Evolutionary conservation across 2,329 filamentous ascomycete species (phyloP).

Genomic region (Leptodontidium sp.): DNA sequence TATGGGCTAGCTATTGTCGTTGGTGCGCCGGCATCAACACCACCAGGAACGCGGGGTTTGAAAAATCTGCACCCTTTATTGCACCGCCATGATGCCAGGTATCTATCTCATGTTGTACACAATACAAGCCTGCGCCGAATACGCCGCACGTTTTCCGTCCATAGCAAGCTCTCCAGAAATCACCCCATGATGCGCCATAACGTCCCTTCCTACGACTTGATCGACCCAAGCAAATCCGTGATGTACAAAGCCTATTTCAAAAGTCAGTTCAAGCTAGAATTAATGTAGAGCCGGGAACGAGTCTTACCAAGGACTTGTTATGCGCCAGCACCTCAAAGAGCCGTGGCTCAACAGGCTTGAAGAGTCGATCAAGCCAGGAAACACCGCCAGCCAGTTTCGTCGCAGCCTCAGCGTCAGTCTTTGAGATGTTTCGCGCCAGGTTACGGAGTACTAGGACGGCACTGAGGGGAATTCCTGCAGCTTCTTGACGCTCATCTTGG

Average conservation of each 20-base stretch:
- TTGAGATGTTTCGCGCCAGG: slow-evolving; percentile 72
- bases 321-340: slow-evolving; percentile 75
- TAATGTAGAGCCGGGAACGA: background rate
- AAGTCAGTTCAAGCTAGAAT: background rate
- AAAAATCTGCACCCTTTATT: background rate
- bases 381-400: slow-evolving; percentile 58
- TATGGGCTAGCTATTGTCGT: too few relatives aligned
- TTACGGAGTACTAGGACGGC: slow-evolving; percentile 81
- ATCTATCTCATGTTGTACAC: slow-evolving; percentile 16
- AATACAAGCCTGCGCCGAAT: background rate
- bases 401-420: slow-evolving; percentile 65
- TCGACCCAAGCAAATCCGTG: slow-evolving; percentile 31
- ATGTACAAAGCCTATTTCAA: slow-evolving; percentile 27
- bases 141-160: slow-evolving; percentile 7
- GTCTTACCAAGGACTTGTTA: slow-evolving; percentile 66
- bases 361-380: slow-evolving; percentile 73
- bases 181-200: slow-evolving; percentile 3
- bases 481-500: slow-evolving; percentile 64
- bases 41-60: background rate
- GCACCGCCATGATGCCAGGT: slow-evolving; percentile 3
- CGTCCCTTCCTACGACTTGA: slow-evolving; percentile 28
- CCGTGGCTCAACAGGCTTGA: slow-evolving; percentile 69
- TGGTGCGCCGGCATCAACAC: background rate
- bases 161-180: background rate
- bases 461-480: slow-evolving; percentile 80